A percentile compares a stretch with the other conserved stretches of the same genome.
Evolutionary conservation across 352 stramenopile genomes (phyloP).

Genomic region (Pythium graminicola): DNA sequence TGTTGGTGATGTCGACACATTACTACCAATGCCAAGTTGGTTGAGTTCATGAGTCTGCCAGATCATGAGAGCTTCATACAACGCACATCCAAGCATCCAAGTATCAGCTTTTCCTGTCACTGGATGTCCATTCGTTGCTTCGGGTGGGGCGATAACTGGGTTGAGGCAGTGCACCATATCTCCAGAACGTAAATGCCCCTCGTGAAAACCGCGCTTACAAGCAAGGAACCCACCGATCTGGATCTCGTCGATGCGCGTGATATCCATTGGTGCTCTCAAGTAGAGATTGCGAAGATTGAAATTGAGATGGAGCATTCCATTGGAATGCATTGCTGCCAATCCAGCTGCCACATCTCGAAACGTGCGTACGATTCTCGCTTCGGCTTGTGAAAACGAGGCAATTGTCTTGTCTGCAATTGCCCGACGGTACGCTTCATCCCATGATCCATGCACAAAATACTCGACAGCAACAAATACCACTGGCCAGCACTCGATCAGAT

Average conservation of each 20-base stretch:
- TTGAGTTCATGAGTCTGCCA: slow-evolving; percentile 41
- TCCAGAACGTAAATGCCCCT: slow-evolving; percentile 19
- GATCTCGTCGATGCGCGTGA: slow-evolving; percentile 8
- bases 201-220: slow-evolving; percentile 39
- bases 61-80: slow-evolving; percentile 49
- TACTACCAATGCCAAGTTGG: not conserved
- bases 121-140: slow-evolving; percentile 19
- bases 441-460: slow-evolving; percentile 35
- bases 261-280: slow-evolving; percentile 11
- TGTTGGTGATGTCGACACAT: not conserved
- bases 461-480: slow-evolving; percentile 46
- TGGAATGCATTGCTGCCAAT: slow-evolving; percentile 47
- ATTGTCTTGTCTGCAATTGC: slow-evolving; percentile 8
- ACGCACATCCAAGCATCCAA: slow-evolving; percentile 59
- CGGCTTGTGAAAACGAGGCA: slow-evolving; percentile 16
- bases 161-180: slow-evolving; percentile 39
- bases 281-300: slow-evolving; percentile 48
- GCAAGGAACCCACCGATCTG: slow-evolving; percentile 37
- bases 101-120: slow-evolving; percentile 45
- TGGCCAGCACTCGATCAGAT: slow-evolving; percentile 56
- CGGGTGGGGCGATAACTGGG: slow-evolving; percentile 35
- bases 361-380: slow-evolving; percentile 15
- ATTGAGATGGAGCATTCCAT: slow-evolving; percentile 47
- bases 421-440: slow-evolving; percentile 27
- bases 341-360: slow-evolving; percentile 50